Base-by-base conservation (phyloP, 176 grass and related monocot genomes). In the Metroxylon sagu region DNA sequence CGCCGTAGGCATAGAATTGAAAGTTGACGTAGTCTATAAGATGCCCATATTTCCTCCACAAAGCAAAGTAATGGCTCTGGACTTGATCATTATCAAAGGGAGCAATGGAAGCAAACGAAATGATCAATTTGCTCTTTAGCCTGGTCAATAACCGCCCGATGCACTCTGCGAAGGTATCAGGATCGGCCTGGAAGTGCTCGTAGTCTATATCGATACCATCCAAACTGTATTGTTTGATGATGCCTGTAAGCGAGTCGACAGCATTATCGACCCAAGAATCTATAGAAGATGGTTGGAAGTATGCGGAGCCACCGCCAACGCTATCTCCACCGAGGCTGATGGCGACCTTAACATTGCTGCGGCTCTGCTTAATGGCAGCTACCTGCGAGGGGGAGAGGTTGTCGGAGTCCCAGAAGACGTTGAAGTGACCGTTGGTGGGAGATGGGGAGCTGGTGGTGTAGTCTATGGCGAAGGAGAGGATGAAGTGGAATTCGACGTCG, bases 381-480 rank as follows among this genome's bases (percentile, higher is more conserved):
- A 81, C 64, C 5, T 43, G 30, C 3, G 76, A 53, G 0, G 77
- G 77, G 29, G 77, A 68, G 59, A 81, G 62, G 56, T 19, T 21
- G 0, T 3, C 5, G 1, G 39, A 14, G 62, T 81, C 66, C 83
- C 83, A 86, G 60, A 60, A 77, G 0, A 81, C 16, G 35, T 4
- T 7, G 63, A 81, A 86, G 8, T 43, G 50, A 18, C 77, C 83
- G 39, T 86, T 69, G 8, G 72, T 51, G 5, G 83, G 69, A 4
- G 6, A 0, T 0, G 54, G 12, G 0, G 56, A 14, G 0, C 25
- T 2, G 14, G 14, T 28, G n/a, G 54, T 55, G 74, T 83, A 83
- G 75, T 83, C 80, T 48, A 78, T 78, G 63, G 73, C 71, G 21
- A 85, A 85, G 71, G 82, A 14, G 66, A 85, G 82, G 71, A 85